Base-by-base conservation (phyloP, 2,329 filamentous ascomycete genomes). In the Diaporthe longicolla region DNA sequence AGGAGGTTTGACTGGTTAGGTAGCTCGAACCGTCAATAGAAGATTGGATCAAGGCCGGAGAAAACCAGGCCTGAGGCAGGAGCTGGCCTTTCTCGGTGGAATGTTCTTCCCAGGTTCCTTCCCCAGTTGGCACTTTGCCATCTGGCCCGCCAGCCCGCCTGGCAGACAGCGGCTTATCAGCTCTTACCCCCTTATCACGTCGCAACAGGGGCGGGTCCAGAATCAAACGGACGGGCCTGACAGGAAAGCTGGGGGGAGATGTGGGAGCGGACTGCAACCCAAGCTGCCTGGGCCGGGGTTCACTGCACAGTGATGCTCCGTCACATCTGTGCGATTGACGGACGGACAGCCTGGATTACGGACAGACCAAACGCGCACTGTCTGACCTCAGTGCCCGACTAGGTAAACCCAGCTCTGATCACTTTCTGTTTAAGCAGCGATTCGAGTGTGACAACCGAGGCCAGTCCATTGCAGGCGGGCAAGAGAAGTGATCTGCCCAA, bases 21-120 rank as follows among this genome's bases (percentile, higher is more conserved):
- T 68, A 68, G 63, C 63, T 68, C 63, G 32, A 54, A 40, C 63
- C 63, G 63, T 68, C 63, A 68, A 68, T 21, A 54, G 63, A 68
- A 68, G 63, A 54, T 68, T 68, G 63, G 63, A 68, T 54, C 48
- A 24, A 66, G 63, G 21, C 48, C 48, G 63, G 63, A 68, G 63
- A 68, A 68, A 68, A 68, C 63, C 63, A 68, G 48, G 63, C 63
- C 63, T 68, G n/a, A 54, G 63, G 48, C 43, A 45, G 63, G n/a
- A 24, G 48, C 48, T 54, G 63, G 40, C 48, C n/a, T n/a, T 26
- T 35, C 17, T 68, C 63, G 63, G 63, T 68, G 63, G 63, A 68
- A 68, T 50, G n/a, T 68, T 68, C 63, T 68, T 68, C 63, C 63
- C 48, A 68, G 61, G 26, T 35, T 4, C 15, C 6, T 15, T 43